Evolutionary conservation across 495 filamentous ascomycete species (phyloP).

Genomic region (Lentithecium fluviatile): DNA sequence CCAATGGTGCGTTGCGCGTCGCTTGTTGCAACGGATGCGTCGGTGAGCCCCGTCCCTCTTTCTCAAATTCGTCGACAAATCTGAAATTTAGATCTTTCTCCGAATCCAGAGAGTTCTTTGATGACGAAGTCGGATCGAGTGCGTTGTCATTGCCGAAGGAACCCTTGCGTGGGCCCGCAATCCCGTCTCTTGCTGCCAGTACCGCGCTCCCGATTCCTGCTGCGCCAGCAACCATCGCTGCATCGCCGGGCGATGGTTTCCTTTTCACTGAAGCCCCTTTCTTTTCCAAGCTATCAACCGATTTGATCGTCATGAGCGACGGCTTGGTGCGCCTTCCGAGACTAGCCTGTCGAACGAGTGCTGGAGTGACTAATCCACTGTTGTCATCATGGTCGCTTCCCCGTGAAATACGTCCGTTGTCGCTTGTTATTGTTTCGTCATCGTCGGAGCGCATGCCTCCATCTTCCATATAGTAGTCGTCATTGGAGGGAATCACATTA

Average conservation of each 20-base stretch:
- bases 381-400: constrained; percentile 60
- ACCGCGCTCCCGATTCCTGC: constrained; percentile 30
- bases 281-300: constrained; percentile 38
- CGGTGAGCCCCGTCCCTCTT: constrained; percentile 15
- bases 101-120: constrained; percentile 34
- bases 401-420: constrained; percentile 34
- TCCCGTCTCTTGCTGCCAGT: constrained; percentile 28
- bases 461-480: constrained; percentile 42
- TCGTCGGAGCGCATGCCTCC: constrained; percentile 46
- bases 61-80: constrained; percentile 25
- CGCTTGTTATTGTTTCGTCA: constrained; percentile 39
- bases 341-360: constrained; percentile 69
- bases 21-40: constrained; percentile 35
- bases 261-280: constrained; percentile 31
- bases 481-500: constrained; percentile 66
- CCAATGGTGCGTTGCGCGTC: constrained; percentile 29
- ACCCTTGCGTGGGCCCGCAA: constrained; percentile 7
- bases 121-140: constrained; percentile 40
- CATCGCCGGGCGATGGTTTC: constrained; percentile 39
- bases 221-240: constrained; percentile 17
- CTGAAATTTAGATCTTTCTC: constrained; percentile 22
- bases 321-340: constrained; percentile 72
- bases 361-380: constrained; percentile 49
- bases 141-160: constrained; percentile 37
- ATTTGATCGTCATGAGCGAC: constrained; percentile 64